Base-by-base conservation (phyloP, 2,329 filamentous ascomycete species). In the Capronia coronata region DNA sequence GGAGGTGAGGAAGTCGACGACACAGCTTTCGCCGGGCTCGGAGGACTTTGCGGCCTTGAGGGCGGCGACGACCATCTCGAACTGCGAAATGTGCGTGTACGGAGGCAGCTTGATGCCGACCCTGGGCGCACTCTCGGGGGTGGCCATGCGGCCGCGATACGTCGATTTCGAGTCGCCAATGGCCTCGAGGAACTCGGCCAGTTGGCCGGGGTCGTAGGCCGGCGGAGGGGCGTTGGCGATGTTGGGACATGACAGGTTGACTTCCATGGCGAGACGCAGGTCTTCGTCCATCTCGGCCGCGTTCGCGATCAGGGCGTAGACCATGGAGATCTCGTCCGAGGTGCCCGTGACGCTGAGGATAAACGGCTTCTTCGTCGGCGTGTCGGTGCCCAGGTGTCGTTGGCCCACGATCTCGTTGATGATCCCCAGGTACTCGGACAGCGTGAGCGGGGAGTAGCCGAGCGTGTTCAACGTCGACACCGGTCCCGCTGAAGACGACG, bases 241-340 rank as follows among this genome's bases (percentile, higher is more conserved):
- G 61, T 91, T 90, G 0, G 86, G 86, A 59, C 86, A 90, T 25
- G 79, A 84, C 23, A 90, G 76, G 62, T 91, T 91, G 60, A 90
- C 72, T 65, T 91, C 86, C 71, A 89, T 78, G 14, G 80, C 81
- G 1, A 87, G 69, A 1, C 73, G 72, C 56, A 80, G 64, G 51
- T 61, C 58, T 55, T 1, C 62, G 57, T n/a, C 74, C 51, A 2
- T 71, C 19, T 71, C 74, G 13, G 58, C 58, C 4, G 56, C 56
- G 34, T 61, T 50, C 63, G 62, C 64, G 51, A 85, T 75, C 11
- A 69, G 66, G 0, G 57, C 53, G 61, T 84, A 83, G 67, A 80
- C 82, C 48, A 67, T 58, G 0, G 69, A 67, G 0, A 87, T 74
- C 9, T 86, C 79, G 0, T 69, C 62, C 0, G 78, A 75, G 0